These are phyloP conservation scores for Darksidea phi DNA, from an alignment of 495 filamentous ascomycete genomes.

Conservation along the genomic window DNA sequence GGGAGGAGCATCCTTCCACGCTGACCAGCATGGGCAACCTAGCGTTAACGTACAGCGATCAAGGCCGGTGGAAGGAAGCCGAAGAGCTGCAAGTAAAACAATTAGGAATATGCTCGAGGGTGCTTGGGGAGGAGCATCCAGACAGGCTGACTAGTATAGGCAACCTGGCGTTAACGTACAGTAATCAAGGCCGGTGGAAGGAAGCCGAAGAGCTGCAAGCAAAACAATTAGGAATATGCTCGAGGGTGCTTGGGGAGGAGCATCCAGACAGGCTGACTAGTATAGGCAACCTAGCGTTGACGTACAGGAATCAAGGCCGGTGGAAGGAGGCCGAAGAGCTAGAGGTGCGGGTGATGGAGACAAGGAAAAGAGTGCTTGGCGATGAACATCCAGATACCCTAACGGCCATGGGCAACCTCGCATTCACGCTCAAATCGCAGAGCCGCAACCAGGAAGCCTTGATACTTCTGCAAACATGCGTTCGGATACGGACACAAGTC, in stretches of 20 bases:
- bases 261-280: slow-evolving; percentile 11
- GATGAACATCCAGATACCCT: too few relatives aligned
- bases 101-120: neutral
- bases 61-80: too few relatives aligned
- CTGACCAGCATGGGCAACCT: too few relatives aligned
- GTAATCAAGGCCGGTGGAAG: slow-evolving; percentile 7
- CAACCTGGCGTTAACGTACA: neutral
- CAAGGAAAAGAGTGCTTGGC: too few relatives aligned
- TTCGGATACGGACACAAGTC: neutral
- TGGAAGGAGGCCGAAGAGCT: too few relatives aligned
- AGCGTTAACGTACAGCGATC: too few relatives aligned
- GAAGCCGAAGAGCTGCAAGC: slow-evolving; percentile 8
- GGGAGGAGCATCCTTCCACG: too few relatives aligned
- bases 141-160: too few relatives aligned
- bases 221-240: neutral
- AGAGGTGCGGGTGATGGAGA: too few relatives aligned
- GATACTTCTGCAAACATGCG: neutral
- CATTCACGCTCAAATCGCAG: neutral
- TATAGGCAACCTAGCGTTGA: slow-evolving; percentile 7
- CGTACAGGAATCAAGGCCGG: too few relatives aligned
- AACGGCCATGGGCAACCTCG: too few relatives aligned
- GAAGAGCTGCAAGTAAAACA: neutral
- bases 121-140: too few relatives aligned
- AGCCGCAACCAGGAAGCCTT: slow-evolving; percentile 2
- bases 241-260: slow-evolving; percentile 9